Evolutionary conservation across 2,329 filamentous ascomycete genomes (phyloP).

Genomic region (Cordyceps sp.): DNA sequence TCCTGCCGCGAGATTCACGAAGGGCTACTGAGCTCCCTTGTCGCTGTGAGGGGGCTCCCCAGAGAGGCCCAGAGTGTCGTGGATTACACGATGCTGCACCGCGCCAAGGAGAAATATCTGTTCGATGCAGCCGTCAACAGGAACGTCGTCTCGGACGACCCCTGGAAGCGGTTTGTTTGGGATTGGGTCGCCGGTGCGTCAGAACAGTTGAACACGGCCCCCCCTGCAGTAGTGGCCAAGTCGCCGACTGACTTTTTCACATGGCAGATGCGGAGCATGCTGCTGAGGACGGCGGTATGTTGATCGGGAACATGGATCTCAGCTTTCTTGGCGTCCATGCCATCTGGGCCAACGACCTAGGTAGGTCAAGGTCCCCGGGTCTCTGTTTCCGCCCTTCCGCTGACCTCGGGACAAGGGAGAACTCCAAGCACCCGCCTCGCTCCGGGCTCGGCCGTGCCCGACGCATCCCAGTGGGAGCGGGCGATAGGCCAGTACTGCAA

Average conservation of each 20-base stretch:
- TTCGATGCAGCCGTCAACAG: constrained; percentile 50
- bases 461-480: constrained; percentile 39
- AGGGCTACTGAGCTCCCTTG: constrained; percentile 27
- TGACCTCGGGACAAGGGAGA: constrained; percentile 19
- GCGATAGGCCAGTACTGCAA: constrained; percentile 48
- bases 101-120: constrained; percentile 44
- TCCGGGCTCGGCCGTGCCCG: constrained; percentile 26
- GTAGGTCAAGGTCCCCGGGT: constrained; percentile 18
- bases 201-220: neutral
- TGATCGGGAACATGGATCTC: constrained; percentile 49
- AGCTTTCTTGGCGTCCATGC: constrained; percentile 59
- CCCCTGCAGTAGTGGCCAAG: neutral
- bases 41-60: constrained; percentile 28
- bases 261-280: constrained; percentile 42
- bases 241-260: constrained; percentile 6
- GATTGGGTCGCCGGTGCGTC: constrained; percentile 50
- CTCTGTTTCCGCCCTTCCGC: neutral
- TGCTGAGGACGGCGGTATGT: constrained; percentile 53
- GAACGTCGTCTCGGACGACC: constrained; percentile 51
- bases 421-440: constrained; percentile 30
- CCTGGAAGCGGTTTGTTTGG: constrained; percentile 67
- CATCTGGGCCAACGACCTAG: constrained; percentile 56
- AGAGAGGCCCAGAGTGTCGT: constrained; percentile 32
- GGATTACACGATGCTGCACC: constrained; percentile 41
- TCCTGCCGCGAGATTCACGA: constrained; percentile 44